Conservation (phyloP, 2,329 filamentous ascomycete species). For the Ophiostoma sp. region DNA sequence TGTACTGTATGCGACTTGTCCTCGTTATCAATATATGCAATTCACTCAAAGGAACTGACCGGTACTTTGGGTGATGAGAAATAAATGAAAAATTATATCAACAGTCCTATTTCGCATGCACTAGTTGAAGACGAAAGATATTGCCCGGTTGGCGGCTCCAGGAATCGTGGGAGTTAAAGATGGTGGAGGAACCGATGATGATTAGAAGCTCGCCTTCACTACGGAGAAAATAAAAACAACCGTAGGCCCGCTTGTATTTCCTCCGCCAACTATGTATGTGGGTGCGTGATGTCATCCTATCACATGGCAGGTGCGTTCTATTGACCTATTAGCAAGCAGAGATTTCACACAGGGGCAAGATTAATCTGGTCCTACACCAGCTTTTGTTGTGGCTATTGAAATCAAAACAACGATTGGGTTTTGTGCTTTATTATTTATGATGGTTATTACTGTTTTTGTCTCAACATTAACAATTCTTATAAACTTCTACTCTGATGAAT, state of each 20-base stretch:
- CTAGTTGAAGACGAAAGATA: neutral
- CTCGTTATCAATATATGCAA: neutral
- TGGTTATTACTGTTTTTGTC: too few relatives aligned
- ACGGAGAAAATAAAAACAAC: neutral
- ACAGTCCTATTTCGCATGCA: neutral
- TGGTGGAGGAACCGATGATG: neutral
- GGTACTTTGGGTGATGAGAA: too few relatives aligned
- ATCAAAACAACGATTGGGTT: too few relatives aligned
- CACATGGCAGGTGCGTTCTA: neutral
- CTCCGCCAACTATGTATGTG: neutral
- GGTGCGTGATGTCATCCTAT: neutral
- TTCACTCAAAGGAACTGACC: neutral
- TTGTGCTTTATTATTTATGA: too few relatives aligned
- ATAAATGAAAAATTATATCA: neutral
- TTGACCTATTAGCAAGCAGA: too few relatives aligned
- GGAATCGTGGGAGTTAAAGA: neutral
- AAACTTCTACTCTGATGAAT: too few relatives aligned
- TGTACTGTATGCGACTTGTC: neutral
- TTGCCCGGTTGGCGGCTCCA: neutral
- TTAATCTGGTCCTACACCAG: too few relatives aligned
- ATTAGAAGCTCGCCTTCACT: neutral
- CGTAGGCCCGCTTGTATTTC: neutral
- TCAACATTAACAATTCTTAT: too few relatives aligned
- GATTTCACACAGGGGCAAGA: too few relatives aligned
- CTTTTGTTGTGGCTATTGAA: too few relatives aligned